Evolutionary conservation across 208 protist genomes (phyloP), one percentile per base, ranked within the genome.

Genomic region (Leptomonas seymouri): DNA sequence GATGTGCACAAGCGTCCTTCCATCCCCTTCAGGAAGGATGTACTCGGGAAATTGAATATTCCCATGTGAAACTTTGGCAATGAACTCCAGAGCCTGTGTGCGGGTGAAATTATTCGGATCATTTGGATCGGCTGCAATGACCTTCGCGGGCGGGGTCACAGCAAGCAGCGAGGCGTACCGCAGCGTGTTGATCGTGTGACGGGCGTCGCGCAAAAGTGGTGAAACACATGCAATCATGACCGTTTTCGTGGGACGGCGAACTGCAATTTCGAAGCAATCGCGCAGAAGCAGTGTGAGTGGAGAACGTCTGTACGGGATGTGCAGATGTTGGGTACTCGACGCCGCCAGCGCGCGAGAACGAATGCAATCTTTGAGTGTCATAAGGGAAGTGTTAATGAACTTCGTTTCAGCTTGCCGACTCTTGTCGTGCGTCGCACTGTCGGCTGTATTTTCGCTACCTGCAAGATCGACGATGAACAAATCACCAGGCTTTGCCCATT

Each of bases 321-420:
- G 91, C 50, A 95, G 61, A 65, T 97, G 92, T 55, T 82, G 79
- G 36, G 81, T 78, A 64, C 88, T 95, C 6, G 81, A 93, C 1
- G 85, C 78, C 16, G 85, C 84, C 20, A 89, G 78, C 2, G 84
- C 89, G 14, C 89, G 83, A 18, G 87, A 68, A 30, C 92, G 83
- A 66, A 97, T 95, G 73, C 92, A 97, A 59, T 97, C 92, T 64
- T 97, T 97, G 42, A 97, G 74, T 0, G 90, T 95, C 92, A 97
- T 97, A n/a, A 97, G 74, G n/a, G 92, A 97, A 11, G 92, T 92
- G 74, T 97, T 97, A 55, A 97, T 97, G 67, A 95, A 94, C 59
- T 94, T 94, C 25, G 92, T 86, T 64, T 97, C 89, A 31, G 76
- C 75, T 55, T 93, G 87, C 5, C 90, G 82, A 21, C 60, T 76